Evolutionary conservation across 2,329 filamentous ascomycete species (phyloP), one percentile per base, ranked within the genome.

Genomic region (Fusarium duplospermum): DNA sequence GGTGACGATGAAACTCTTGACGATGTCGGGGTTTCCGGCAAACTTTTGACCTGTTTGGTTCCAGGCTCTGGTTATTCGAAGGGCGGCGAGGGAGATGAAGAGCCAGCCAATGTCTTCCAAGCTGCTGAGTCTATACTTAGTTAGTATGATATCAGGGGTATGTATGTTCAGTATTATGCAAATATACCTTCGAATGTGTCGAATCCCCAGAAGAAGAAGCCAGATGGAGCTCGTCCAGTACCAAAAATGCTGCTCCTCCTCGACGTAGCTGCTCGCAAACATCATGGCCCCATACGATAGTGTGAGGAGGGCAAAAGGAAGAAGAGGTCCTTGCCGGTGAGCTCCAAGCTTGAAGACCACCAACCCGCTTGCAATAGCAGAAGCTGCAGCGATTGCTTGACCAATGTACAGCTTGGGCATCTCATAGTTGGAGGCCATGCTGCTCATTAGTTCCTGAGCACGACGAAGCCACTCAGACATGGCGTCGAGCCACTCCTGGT

Each of bases 231-330:
- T 89, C 2, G 90, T 84, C 95, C 96, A 98, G 83, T 99, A 98
- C 96, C 96, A 99, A 81, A 98, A 98, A 76, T 98, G 94, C 59
- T 99, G 96, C 82, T 99, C 96, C 83, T 99, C 96, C 82, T 99
- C 96, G 3, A 99, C 94, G 81, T 96, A 99, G 79, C 95, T 98
- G 81, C 94, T 98, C 11, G 95, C 96, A 83, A 98, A 98, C 95
- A 98, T 98, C 91, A 98, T 97, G 40, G 90, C 81, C 2, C 92
- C 91, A 79, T 98, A 98, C 0, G 89, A 82, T 0, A 91, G 57
- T 1, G 89, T 89, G 33, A 91, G 85, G 3, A 88, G 71, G 4
- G 84, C 73, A 60, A 93, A 84, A 4, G 87, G 86, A 10, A 81
- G 66, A 13, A 86, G 76, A 16, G 67, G 64, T 1, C 72, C 73